Base-by-base conservation (phyloP, 805 yeast genomes). In the Ascoidea asiatica region DNA sequence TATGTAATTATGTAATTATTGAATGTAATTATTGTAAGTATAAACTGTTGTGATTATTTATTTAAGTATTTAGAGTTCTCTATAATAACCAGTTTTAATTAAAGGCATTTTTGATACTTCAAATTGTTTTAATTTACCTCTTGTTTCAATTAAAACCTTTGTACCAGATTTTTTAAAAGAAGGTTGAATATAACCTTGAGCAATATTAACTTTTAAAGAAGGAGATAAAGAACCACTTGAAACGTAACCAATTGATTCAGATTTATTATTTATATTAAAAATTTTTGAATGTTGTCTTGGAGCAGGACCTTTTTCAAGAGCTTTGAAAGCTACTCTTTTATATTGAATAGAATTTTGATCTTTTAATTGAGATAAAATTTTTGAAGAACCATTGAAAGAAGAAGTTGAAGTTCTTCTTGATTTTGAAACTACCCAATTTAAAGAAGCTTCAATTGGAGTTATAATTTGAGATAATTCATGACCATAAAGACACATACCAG, bases 401-500 rank as follows among this genome's bases (percentile, higher is more conserved):
- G 67, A 66, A 41, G 52, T 55, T 8, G 60, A 66, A 11, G 53
- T 56, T 57, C 96, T 74, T 61, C 97, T 79, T 15, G 76, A 58
- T 66, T 88, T 87, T 37, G 95, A 84, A 40, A 92, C 72, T 43
- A 88, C 74, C 98, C 98, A 92, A 42, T 88, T 72, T 52, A 92
- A 72, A 0, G 92, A 77, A 0, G 92, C 94, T 53, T 88, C 94
- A 4, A 90, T 77, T 8, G 98, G 98, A 2, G 95, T 81, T 23
- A 75, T 77, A 11, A 65, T 61, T 53, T 87, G 95, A 49, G 73
- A 75, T 55, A 92, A 70, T 62, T 92, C 98, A 59, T 88, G 83
- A 2, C 98, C 98, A 56, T 92, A 92, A 45, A 92, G 70, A 63
- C 98, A 92, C 96, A 92, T 85, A 29, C 98, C 98, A 4, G 98